A percentile compares a stretch with the other conserved stretches of the same genome.
These are phyloP conservation scores for Leucaena leucocephala DNA, from an alignment of 306 rosid genomes.

Conservation along the genomic window DNA sequence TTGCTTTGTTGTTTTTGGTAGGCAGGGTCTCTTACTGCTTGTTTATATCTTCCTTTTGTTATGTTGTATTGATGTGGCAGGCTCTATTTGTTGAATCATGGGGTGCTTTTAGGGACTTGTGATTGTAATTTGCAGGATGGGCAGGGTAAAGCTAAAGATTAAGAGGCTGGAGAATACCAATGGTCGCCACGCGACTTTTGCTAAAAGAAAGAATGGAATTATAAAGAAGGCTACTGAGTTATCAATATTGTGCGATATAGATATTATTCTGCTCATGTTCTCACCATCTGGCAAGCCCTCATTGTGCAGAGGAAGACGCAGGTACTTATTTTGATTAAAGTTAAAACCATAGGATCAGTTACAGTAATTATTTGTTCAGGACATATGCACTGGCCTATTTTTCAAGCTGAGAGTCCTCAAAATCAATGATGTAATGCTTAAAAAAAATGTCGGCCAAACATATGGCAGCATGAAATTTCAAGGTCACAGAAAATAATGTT, in stretches of 20 bases:
- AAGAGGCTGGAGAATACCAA: conserved; percentile 81
- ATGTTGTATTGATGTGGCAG: neutral
- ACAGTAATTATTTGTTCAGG: neutral
- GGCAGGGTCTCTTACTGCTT: neutral
- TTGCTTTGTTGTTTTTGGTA: neutral
- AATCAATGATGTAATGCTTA: neutral
- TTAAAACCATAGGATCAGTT: neutral
- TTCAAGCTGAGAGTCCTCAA: neutral
- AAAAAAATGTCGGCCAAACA: neutral
- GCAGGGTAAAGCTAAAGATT: conserved; percentile 86
- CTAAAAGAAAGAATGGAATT: conserved; percentile 82
- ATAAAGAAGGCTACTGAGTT: conserved; percentile 86
- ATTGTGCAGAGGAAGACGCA: conserved; percentile 67
- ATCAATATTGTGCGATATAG: conserved; percentile 81
- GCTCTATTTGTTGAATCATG: conserved; percentile 8
- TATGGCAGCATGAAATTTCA: neutral
- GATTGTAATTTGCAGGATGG: conserved; percentile 62
- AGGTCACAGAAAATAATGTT: neutral
- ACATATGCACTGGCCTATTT: neutral
- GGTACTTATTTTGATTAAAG: conserved; percentile 36
- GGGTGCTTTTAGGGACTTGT: neutral
- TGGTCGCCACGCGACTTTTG: conserved; percentile 81
- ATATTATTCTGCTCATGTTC: conserved; percentile 93
- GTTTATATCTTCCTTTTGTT: neutral
- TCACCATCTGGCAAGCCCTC: conserved; percentile 88